These are phyloP conservation scores for Fermentozyma sake DNA, from an alignment of 1,139 yeast genomes.

Conservation along the genomic window DNA sequence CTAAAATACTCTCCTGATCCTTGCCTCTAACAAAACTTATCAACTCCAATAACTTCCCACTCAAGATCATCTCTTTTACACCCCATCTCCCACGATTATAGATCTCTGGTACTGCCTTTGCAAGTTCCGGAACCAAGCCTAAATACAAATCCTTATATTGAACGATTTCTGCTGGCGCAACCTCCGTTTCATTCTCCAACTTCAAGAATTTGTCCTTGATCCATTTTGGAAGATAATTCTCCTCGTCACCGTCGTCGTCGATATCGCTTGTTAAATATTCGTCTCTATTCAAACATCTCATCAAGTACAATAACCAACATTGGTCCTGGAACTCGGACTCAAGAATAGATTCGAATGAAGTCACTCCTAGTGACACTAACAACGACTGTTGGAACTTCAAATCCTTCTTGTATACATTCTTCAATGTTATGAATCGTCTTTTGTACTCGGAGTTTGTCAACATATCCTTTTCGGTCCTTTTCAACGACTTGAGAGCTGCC, in stretches of 20 bases:
- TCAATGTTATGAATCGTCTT: conserved; percentile 44
- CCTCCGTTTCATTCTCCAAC: conserved; percentile 30
- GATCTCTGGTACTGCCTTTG: conserved; percentile 56
- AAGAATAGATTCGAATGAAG: conserved; percentile 48
- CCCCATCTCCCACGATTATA: conserved; percentile 61
- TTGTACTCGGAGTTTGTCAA: conserved; percentile 39
- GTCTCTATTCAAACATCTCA: conserved; percentile 51
- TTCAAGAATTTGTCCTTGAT: conserved; percentile 40
- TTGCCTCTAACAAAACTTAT: conserved; percentile 56
- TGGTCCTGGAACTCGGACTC: conserved; percentile 51
- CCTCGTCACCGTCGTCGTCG: conserved; percentile 21
- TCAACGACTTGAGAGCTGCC: conserved; percentile 42
- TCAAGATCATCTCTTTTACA: conserved; percentile 52
- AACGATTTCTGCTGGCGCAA: conserved; percentile 48
- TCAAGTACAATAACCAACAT: conserved; percentile 58
- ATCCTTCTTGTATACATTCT: conserved; percentile 54
- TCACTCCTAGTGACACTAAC: conserved; percentile 52
- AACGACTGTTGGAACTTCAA: conserved; percentile 51
- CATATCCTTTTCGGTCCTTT: conserved; percentile 46
- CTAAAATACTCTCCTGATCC: conserved; percentile 58
- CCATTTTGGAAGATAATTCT: conserved; percentile 48
- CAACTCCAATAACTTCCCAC: conserved; percentile 57
- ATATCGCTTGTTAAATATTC: conserved; percentile 21
- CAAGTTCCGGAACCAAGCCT: conserved; percentile 50
- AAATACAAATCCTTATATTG: conserved; percentile 54